These are phyloP conservation scores for Camellia oleifera DNA, from an alignment of 179 eudicot species.

Conservation along the genomic window DNA sequence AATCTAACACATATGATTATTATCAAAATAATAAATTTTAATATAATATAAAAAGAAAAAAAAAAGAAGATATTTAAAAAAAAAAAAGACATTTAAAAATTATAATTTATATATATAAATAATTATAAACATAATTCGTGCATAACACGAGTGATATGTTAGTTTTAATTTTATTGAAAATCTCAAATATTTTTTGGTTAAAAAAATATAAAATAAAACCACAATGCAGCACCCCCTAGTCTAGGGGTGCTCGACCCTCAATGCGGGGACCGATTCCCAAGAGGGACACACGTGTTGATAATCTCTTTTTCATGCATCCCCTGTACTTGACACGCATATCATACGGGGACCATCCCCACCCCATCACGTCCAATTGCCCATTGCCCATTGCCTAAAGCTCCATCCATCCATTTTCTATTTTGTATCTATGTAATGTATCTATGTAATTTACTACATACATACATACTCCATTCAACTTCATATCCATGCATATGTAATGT, in stretches of 20 bases:
- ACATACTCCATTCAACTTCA: not conserved
- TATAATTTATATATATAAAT: not conserved
- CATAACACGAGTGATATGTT: no score
- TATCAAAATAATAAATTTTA: no score
- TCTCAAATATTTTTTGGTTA: no score
- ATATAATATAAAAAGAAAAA: no score
- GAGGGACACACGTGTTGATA: constrained; percentile 22
- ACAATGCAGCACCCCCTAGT: not conserved
- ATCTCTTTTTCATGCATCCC: not conserved
- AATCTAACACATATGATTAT: no score
- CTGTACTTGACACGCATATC: constrained; percentile 19
- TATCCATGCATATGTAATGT: not conserved
- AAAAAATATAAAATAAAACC: no score
- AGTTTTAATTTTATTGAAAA: no score
- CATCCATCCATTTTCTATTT: not conserved
- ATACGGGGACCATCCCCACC: constrained; percentile 21
- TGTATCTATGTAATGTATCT: not conserved
- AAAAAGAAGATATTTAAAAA: no score
- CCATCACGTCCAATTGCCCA: constrained; percentile 2
- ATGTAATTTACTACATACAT: not conserved
- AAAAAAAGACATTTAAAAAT: no score
- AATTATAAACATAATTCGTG: no score
- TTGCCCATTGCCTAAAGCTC: not conserved
- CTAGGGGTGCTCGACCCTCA: constrained; percentile 16
- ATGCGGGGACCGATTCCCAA: constrained; percentile 26